Conservation (phyloP, 495 filamentous ascomycete species). For the Penicillium paradoxum region DNA sequence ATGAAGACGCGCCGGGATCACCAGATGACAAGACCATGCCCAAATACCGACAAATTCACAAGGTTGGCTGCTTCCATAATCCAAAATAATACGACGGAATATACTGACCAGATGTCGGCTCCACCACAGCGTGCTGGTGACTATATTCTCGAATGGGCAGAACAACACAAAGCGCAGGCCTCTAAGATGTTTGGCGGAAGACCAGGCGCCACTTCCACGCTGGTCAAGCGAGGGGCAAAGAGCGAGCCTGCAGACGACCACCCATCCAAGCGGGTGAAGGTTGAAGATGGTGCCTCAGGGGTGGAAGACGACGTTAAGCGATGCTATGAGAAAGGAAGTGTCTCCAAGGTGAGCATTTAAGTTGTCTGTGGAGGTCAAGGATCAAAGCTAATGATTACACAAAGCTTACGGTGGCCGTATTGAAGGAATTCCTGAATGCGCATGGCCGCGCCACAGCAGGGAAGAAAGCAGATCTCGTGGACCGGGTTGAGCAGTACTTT, state of each 20-base stretch:
- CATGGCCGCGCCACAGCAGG: slow-evolving; percentile 60
- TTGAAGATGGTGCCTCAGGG: slow-evolving; percentile 35
- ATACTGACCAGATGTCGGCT: slow-evolving; percentile 2
- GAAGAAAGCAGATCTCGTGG: slow-evolving; percentile 76
- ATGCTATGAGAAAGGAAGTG: slow-evolving; percentile 51
- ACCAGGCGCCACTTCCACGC: slow-evolving; percentile 31
- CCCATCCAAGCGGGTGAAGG: slow-evolving; percentile 48
- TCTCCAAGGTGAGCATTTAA: slow-evolving; percentile 51
- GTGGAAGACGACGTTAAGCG: slow-evolving; percentile 56
- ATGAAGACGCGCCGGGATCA: slow-evolving; percentile 81
- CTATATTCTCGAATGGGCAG: slow-evolving; percentile 71
- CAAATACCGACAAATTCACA: slow-evolving; percentile 78
- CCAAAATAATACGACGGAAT: background rate
- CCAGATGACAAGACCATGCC: slow-evolving; percentile 82
- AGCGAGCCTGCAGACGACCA: slow-evolving; percentile 25
- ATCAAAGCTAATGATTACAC: slow-evolving; percentile 3
- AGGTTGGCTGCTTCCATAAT: slow-evolving; percentile 36
- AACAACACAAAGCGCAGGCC: slow-evolving; percentile 54
- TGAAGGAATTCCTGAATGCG: slow-evolving; percentile 62
- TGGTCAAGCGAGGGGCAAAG: slow-evolving; percentile 45
- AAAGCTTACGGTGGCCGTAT: slow-evolving; percentile 59
- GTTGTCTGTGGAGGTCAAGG: background rate
- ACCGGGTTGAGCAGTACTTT: slow-evolving; percentile 71
- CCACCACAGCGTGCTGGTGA: slow-evolving; percentile 57
- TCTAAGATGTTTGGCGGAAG: slow-evolving; percentile 33